phyloP scores from a whole-genome alignment of 495 filamentous ascomycete genomes.

The Antarctomyces pellizariae region DNA sequence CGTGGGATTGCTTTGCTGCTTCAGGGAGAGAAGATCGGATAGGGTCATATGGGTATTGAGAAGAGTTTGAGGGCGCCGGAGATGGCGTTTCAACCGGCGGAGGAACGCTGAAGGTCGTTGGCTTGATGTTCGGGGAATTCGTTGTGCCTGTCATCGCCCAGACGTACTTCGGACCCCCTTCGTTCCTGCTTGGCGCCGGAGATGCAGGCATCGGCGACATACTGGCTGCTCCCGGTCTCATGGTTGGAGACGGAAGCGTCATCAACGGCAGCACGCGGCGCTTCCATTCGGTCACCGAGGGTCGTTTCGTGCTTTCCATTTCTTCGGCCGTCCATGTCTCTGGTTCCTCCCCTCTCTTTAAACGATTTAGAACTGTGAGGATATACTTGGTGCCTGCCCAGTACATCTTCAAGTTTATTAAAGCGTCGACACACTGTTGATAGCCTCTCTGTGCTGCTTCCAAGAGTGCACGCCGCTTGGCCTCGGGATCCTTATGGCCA shows the following conservation, averaged over 20 bases:
- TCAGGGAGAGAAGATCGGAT: too few relatives aligned
- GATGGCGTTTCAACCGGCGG: too few relatives aligned
- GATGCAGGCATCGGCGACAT: slow-evolving; percentile 12
- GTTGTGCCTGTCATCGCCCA: slow-evolving; percentile 64
- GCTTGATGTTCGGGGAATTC: slow-evolving; percentile 55
- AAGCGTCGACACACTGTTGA: slow-evolving; percentile 55
- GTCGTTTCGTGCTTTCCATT: slow-evolving; percentile 34
- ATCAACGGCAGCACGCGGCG: slow-evolving; percentile 6
- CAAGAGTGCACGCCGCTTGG: slow-evolving; percentile 49
- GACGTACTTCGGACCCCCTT: slow-evolving; percentile 26
- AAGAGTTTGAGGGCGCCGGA: too few relatives aligned
- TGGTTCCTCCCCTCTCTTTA: slow-evolving; percentile 61
- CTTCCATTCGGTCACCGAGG: slow-evolving; percentile 10
- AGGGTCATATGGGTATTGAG: too few relatives aligned
- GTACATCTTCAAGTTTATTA: slow-evolving; percentile 51
- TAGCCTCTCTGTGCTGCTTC: slow-evolving; percentile 60
- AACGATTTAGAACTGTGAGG: slow-evolving; percentile 63
- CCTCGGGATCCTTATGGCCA: slow-evolving; percentile 24
- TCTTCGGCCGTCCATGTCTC: slow-evolving; percentile 59
- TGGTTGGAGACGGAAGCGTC: slow-evolving; percentile 7
- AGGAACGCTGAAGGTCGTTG: too few relatives aligned
- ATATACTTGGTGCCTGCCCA: slow-evolving; percentile 81
- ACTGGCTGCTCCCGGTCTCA: slow-evolving; percentile 11
- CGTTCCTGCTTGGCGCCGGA: slow-evolving; percentile 13
- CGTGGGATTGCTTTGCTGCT: too few relatives aligned